These are phyloP conservation scores for Ilyonectria destructans DNA, from an alignment of 2,329 filamentous ascomycete species.

Conservation along the genomic window DNA sequence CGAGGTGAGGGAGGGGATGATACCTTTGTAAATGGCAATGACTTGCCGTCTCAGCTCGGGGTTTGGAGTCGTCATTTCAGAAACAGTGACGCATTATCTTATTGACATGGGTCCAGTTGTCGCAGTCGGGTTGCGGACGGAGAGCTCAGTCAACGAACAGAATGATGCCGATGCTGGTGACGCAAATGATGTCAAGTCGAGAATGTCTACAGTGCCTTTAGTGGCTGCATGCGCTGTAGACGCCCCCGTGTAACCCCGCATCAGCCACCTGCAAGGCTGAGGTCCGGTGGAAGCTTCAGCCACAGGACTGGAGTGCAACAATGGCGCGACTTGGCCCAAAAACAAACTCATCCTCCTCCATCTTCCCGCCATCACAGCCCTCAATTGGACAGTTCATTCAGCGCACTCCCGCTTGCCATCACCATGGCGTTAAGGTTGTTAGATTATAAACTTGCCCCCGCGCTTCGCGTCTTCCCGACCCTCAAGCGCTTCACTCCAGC, in stretches of 20 bases:
- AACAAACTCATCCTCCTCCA: not conserved
- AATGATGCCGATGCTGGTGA: not conserved
- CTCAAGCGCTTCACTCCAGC: slow-evolving; percentile 43
- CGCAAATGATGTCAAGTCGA: not conserved
- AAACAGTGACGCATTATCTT: not conserved
- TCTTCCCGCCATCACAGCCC: not conserved
- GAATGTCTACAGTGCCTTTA: not conserved
- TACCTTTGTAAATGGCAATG: slow-evolving; percentile 91
- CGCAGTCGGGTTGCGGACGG: not conserved
- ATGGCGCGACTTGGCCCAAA: not conserved
- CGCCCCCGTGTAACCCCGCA: slow-evolving; percentile 31
- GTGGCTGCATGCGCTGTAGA: not conserved
- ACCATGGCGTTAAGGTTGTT: not conserved
- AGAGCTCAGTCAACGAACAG: not conserved
- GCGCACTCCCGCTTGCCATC: not conserved
- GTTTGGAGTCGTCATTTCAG: slow-evolving; percentile 57
- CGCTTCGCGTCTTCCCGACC: slow-evolving; percentile 21
- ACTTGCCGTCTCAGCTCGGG: slow-evolving; percentile 81
- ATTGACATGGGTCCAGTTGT: not conserved
- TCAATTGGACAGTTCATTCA: slow-evolving; percentile 2
- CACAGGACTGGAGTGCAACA: slow-evolving; percentile 26
- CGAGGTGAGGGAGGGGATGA: not conserved
- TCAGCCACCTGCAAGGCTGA: slow-evolving; percentile 38
- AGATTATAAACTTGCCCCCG: not conserved
- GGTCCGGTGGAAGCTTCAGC: slow-evolving; percentile 34